These are phyloP conservation scores for Eimeria praecox DNA, from an alignment of 169 alveolate species.

Conservation along the genomic window DNA sequence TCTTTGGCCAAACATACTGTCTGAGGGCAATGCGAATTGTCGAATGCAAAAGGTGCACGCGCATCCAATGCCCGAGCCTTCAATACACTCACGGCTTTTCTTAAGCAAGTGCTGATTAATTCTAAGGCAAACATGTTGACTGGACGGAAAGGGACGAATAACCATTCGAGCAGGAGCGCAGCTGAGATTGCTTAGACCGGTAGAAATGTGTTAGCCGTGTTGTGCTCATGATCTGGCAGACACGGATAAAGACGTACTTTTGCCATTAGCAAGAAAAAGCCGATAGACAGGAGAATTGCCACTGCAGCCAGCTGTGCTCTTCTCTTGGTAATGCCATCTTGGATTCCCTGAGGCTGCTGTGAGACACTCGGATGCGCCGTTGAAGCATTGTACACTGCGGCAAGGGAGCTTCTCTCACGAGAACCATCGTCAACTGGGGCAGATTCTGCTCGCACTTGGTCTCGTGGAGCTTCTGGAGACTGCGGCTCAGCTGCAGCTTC, in stretches of 20 bases:
- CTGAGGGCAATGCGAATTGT: neutral
- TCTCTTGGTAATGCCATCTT: neutral
- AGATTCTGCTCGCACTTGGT: neutral
- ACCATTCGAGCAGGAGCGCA: neutral
- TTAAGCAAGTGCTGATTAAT: neutral
- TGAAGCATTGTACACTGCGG: constrained; percentile 1
- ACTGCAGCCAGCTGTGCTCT: neutral
- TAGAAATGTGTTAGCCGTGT: neutral
- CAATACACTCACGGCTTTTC: neutral
- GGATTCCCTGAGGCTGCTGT: neutral
- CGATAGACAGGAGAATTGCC: constrained; percentile 27
- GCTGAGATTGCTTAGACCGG: neutral
- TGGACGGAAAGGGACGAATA: neutral
- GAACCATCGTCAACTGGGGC: neutral
- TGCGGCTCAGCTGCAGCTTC: neutral
- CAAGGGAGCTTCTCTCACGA: neutral
- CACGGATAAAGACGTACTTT: constrained; percentile 6
- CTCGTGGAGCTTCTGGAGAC: constrained; percentile 4
- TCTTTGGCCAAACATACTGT: neutral
- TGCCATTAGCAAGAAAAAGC: neutral
- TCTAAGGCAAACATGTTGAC: neutral
- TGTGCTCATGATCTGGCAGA: neutral
- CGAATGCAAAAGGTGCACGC: neutral
- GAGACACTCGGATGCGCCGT: neutral
- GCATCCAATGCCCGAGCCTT: no score